phyloP scores from a whole-genome alignment of 768 basidiomycete species.

The Leucosporidium yakuticum region DNA sequence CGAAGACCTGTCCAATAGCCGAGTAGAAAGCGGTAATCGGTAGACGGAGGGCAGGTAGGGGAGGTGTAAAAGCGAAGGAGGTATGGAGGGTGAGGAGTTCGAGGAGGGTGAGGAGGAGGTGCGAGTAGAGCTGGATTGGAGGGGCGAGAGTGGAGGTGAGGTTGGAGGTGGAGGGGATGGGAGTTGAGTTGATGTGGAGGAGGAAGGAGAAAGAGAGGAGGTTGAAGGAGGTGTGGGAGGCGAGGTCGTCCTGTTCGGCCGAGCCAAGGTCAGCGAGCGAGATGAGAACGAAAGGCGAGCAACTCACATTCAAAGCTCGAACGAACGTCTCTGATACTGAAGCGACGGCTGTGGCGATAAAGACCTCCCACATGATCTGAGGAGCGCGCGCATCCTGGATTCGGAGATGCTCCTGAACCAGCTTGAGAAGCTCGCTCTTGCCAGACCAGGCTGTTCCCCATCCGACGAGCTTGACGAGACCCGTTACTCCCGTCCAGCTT shows the following conservation, averaged over 20 bases:
- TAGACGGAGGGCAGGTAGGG: constrained; percentile 1
- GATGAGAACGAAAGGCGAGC: no score
- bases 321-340: constrained; percentile 22
- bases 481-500: no score
- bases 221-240: constrained; percentile 11
- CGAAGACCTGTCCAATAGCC: constrained; percentile 11
- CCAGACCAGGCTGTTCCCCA: no score
- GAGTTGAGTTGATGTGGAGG: constrained; percentile 26
- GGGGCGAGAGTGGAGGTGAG: background rate
- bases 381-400: no score
- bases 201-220: constrained; percentile 31
- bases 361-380: constrained; percentile 15
- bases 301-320: constrained; percentile 6
- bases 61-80: constrained; percentile 20
- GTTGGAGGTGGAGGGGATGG: background rate
- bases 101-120: constrained; percentile 9
- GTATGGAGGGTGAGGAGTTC: constrained; percentile 21
- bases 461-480: no score
- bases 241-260: constrained; percentile 7
- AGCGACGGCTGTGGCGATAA: constrained; percentile 8
- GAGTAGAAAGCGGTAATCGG: constrained; percentile 18
- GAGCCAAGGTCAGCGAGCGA: no score
- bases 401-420: no score
- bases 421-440: no score
- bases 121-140: constrained; percentile 14